Percentiles rank a stretch among this genome's conserved stretches.
Evolutionary conservation across 805 yeast genomes (phyloP).

Genomic region (Candida peoriensis): DNA sequence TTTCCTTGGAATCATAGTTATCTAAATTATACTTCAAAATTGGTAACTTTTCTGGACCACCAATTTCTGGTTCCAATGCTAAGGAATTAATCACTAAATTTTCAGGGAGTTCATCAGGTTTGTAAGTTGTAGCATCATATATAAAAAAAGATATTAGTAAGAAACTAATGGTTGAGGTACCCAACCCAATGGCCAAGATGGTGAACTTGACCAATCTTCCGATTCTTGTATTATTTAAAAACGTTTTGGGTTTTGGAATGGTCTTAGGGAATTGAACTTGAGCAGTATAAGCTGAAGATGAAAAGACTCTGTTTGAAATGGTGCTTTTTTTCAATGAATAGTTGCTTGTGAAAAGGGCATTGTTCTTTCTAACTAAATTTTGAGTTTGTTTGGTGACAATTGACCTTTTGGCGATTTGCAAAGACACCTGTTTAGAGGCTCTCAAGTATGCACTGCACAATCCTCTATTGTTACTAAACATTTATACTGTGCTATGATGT

Average conservation of each 20-base stretch:
- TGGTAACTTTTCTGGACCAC: slow-evolving; percentile 72
- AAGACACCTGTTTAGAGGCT: too few species aligned
- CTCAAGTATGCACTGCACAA: too few species aligned
- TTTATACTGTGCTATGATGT: too few species aligned
- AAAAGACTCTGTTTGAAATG: slow-evolving; percentile 2
- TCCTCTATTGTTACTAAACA: too few species aligned
- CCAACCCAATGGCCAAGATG: slow-evolving; percentile 35
- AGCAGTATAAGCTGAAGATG: slow-evolving; percentile 4
- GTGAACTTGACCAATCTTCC: slow-evolving; percentile 31
- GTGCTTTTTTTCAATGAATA: neutral
- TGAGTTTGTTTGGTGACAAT: neutral
- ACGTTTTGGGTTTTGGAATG: slow-evolving; percentile 18
- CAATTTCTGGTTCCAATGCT: slow-evolving; percentile 50
- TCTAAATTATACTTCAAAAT: slow-evolving; percentile 53
- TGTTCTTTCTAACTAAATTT: neutral
- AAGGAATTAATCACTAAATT: slow-evolving; percentile 44
- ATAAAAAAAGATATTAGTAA: slow-evolving; percentile 48
- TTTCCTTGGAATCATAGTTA: slow-evolving; percentile 47
- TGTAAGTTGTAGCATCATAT: slow-evolving; percentile 65
- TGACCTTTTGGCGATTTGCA: neutral
- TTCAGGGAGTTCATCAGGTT: slow-evolving; percentile 34
- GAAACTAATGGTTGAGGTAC: slow-evolving; percentile 37
- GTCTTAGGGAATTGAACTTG: slow-evolving; percentile 16
- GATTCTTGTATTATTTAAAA: slow-evolving; percentile 23
- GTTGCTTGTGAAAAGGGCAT: neutral